Percentiles rank a stretch among this genome's conserved stretches.
These are phyloP conservation scores for Salvia rosmarinus DNA, from an alignment of 257 asterid species.

Conservation along the genomic window DNA sequence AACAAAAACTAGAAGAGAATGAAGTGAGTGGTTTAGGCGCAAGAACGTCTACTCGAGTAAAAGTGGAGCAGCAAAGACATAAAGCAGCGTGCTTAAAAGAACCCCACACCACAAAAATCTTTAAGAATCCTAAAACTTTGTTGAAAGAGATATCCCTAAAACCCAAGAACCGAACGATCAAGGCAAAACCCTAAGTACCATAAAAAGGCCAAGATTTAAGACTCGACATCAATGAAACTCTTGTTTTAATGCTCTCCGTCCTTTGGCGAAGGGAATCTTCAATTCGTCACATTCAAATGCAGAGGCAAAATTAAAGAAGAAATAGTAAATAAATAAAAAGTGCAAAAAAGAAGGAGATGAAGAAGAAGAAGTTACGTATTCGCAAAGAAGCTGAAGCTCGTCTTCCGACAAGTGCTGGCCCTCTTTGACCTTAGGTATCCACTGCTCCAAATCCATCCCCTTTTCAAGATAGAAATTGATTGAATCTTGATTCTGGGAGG, in stretches of 20 bases:
- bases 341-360: neutral
- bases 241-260: neutral
- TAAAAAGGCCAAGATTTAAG: constrained; percentile 5
- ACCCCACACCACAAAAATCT: constrained; percentile 17
- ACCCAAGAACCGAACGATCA: constrained; percentile 21
- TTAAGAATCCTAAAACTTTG: constrained; percentile 26
- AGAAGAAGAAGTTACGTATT: constrained; percentile 62
- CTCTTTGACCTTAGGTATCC: constrained; percentile 93
- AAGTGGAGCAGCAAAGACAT: neutral
- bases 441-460: constrained; percentile 96
- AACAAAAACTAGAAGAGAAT: neutral
- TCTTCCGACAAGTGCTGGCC: constrained; percentile 99
- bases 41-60: neutral
- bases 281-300: constrained; percentile 15
- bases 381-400: constrained; percentile 99
- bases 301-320: constrained; percentile 5
- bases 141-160: neutral
- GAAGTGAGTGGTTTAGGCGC: neutral
- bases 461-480: constrained; percentile 1
- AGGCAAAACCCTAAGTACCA: constrained; percentile 43
- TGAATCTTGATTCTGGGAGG: constrained; percentile 24
- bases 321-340: constrained; percentile 11
- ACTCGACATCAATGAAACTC: neutral
- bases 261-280: neutral
- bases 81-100: neutral